A percentile compares a stretch with the other conserved stretches of the same genome.
These are phyloP conservation scores for Citrullus mucosospermus DNA, from an alignment of 306 rosid genomes.

Conservation along the genomic window DNA sequence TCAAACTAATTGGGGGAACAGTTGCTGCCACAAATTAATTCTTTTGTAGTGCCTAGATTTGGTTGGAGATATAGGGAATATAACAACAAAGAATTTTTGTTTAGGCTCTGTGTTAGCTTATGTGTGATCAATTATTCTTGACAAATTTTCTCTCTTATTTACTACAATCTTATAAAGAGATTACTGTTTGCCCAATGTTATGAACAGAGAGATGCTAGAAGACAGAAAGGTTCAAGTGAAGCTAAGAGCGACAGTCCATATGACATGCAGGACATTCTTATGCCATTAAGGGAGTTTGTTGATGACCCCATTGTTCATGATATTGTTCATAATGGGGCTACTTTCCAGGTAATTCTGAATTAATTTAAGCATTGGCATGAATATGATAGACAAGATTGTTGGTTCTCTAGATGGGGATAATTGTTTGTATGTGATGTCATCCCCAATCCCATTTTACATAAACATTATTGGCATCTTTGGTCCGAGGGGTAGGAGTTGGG, in stretches of 20 bases:
- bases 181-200: not conserved
- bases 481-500: too few species aligned
- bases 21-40: not conserved
- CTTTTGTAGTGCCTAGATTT: not conserved
- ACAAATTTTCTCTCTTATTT: not conserved
- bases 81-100: not conserved
- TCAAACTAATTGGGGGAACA: not conserved
- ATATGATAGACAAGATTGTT: not conserved
- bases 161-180: not conserved
- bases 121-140: not conserved
- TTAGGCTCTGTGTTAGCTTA: not conserved
- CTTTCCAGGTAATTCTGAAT: constrained; percentile 67
- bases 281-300: constrained; percentile 77
- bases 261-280: constrained; percentile 58
- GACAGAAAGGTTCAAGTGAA: constrained; percentile 17
- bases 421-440: not conserved
- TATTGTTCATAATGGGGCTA: constrained; percentile 85
- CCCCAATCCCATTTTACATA: not conserved
- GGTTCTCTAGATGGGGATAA: not conserved
- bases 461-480: not conserved
- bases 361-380: not conserved
- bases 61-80: not conserved
- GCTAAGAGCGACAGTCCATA: constrained; percentile 34
- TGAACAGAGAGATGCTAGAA: constrained; percentile 62
- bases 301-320: constrained; percentile 58